Base-by-base conservation (phyloP, 2,329 filamentous ascomycete species). In the Aspergillus sp. region DNA sequence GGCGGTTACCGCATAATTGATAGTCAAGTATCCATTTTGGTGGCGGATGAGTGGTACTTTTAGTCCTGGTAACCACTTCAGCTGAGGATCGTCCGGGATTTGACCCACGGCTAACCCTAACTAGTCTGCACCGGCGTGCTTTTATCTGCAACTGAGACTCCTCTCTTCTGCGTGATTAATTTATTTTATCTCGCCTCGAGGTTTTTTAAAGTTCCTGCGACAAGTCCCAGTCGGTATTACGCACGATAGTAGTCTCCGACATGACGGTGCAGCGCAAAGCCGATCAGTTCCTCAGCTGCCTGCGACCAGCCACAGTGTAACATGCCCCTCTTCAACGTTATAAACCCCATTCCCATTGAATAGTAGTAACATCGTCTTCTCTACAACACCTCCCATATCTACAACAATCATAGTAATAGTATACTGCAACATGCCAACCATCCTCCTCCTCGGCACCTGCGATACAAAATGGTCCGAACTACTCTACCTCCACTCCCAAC, bases 381-480 rank as follows among this genome's bases (percentile, higher is more conserved):
- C n/a, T 38, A 51, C 36, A 15, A 17, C 11, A 3, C 30, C 8
- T 25, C 39, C 19, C 19, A 59, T 48, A 8, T 23, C 19, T 11
- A 41, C 21, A 48, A 1, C 1, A 6, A 3, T 23, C 51, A n/a
- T 21, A 47, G 38, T 21, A 2, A 11, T 4, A 11, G 19, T 21
- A 44, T 13, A 52, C n/a, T 19, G 32, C 27, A 47, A 15, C 32
- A 72, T 63, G 36, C 72, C 74, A 3, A 78, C 73, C 41, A 80
- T 88, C 55, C 76, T 83, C 54, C 73, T 88, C 13, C 71, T 89
- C 21, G 87, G 87, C 19, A 89, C 86, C 13, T 86, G 84, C 68
- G 87, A 90, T 68, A 88, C 86, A 32, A 90, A 89, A 69, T 77
- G 86, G 10, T 71, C 82, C 5, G 86, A 89, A 68, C 77, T 88